Base-by-base conservation (phyloP, 805 yeast genomes). In the Candida suzukii region DNA sequence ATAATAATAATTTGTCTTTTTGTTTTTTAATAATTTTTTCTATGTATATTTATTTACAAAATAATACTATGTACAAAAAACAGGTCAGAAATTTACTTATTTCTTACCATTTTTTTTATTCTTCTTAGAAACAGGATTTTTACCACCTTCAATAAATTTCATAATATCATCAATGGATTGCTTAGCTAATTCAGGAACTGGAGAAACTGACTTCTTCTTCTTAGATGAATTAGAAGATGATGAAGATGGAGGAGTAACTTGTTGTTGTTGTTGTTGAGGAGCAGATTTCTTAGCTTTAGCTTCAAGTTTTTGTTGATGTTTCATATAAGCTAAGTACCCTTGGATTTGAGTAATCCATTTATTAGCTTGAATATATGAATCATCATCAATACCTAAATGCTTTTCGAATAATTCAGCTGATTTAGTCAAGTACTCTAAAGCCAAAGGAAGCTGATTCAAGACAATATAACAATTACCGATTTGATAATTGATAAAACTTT, bases 111-210 rank as follows among this genome's bases (percentile, higher is more conserved):
- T 46, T 32, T 52, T 55, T 40, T 51, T 51, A 46, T 58, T 57
- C 40, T 48, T 53, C 44, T 56, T 56, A 48, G 63, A 60, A 38
- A 59, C 59, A 16, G 57, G 45, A 19, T 49, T 45, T 19, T 51
- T 41, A 13, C 46, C 40, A 39, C 91, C 91, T 58, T 80, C 83
- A 53, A 86, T 82, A 54, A 78, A 86, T 45, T 71, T 69, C 62
- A 86, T 65, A 44, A 86, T 70, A 45, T 83, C 95, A 41, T 83
- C 91, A 40, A 85, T 73, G 17, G 87, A 77, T 60, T 80, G 73
- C 41, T 68, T 63, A 8, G 84, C 80, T 46, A 84, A 67, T 28
- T 73, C 75, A 16, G 83, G 78, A 49, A 71, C 67, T 30, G 71
- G 60, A 34, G 57, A 51, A 21, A 59, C 58, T 14, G 56, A 47